Conservation (phyloP, 306 rosid species). For the Geum urbanum region DNA sequence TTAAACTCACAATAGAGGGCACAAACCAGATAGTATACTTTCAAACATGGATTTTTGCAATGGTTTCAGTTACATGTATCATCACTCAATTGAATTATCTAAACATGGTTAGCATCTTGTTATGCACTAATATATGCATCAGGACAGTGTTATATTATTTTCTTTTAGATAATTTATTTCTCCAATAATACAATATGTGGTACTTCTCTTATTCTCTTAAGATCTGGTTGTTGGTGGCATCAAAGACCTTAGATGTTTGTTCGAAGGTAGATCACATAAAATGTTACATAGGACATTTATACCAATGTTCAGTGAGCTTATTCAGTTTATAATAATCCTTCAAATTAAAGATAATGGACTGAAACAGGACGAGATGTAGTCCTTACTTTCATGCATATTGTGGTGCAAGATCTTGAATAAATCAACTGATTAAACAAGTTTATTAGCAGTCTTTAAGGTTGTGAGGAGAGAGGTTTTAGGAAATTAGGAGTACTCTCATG, state of each 20-base stretch:
- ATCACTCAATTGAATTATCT: slow-evolving; percentile 71
- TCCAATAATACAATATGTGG: neutral
- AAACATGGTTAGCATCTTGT: slow-evolving; percentile 57
- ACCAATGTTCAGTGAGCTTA: neutral
- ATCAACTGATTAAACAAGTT: neutral
- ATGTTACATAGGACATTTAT: neutral
- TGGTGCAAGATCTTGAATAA: neutral
- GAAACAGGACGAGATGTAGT: neutral
- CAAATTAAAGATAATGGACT: neutral
- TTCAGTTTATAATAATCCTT: neutral
- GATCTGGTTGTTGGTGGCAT: neutral
- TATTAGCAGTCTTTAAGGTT: neutral
- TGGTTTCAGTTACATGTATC: slow-evolving; percentile 69
- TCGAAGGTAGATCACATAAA: neutral
- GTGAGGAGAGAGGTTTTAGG: neutral
- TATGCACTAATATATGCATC: neutral
- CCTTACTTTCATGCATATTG: neutral
- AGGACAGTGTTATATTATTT: neutral
- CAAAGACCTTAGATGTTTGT: neutral
- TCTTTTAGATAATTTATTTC: neutral
- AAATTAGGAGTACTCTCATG: neutral
- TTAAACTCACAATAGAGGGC: slow-evolving; percentile 80
- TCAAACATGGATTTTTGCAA: slow-evolving; percentile 80
- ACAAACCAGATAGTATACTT: slow-evolving; percentile 56
- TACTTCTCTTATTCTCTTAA: neutral